Base-by-base conservation (phyloP, 2,329 filamentous ascomycete genomes). In the Didymella segeticola region DNA sequence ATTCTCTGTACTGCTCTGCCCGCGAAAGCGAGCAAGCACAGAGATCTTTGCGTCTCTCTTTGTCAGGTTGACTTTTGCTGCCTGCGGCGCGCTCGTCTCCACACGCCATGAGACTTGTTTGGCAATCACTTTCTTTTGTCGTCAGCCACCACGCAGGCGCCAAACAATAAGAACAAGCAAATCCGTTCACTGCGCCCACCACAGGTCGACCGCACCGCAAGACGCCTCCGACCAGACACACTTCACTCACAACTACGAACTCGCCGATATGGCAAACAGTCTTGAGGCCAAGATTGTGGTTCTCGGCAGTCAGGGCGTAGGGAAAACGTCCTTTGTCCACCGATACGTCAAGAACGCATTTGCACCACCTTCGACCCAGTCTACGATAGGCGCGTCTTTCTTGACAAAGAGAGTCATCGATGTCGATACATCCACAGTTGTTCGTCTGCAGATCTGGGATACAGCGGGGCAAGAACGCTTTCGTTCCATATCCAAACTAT, bases 381-480 rank as follows among this genome's bases (percentile, higher is more conserved):
- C 78, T 8, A 82, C 79, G 12, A 75, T 82, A 57, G 79, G 79
- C 58, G 79, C 79, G 68, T 79, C 80, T 22, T 82, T 83, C 58
- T 75, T 92, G 37, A 87, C 89, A 23, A 85, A 89, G 57, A 78
- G 90, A 34, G 83, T 89, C 14, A 72, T 79, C 45, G 93, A 97
- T 76, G 86, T 85, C 57, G 90, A 96, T 72, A 90, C 89, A 19
- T 90, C 93, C 67, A 95, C 91, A 1, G 82, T 90, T 20, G 91
- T 97, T 29, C 86, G 93, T n/a, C 81, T 97, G 30, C 93, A 97
- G 71, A 96, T 97, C 63, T 97, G 93, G 93, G 93, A 97, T 72
- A 97, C 93, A 27, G 91, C 93, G 52, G 93, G 93, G 57, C 93
- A 99, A 72, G 93, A 99, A 79, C 87, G 93, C 51, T 99, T 98